Evolutionary conservation across 1,139 yeast genomes (phyloP).

Genomic region (Diutina neorugosa): DNA sequence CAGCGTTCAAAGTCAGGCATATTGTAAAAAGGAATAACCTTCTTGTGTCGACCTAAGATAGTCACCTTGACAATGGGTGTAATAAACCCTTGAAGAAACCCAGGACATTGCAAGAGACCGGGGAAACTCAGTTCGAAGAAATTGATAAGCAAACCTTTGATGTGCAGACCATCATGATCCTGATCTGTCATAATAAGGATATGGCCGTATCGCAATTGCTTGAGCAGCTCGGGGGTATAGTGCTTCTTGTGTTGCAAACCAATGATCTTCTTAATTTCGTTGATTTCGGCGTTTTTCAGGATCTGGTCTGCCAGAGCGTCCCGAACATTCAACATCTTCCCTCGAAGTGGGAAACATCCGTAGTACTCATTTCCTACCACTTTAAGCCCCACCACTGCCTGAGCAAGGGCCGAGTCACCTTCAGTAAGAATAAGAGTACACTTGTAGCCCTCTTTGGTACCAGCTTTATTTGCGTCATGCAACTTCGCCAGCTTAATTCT

Average conservation of each 20-base stretch:
- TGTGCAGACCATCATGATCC: slow-evolving; percentile 99
- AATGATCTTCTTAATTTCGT: slow-evolving; percentile 88
- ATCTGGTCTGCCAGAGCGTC: slow-evolving; percentile 95
- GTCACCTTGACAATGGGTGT: slow-evolving; percentile 95
- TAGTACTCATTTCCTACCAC: slow-evolving; percentile 94
- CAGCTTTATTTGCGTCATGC: slow-evolving; percentile 95
- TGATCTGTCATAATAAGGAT: slow-evolving; percentile 99
- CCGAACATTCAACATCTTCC: slow-evolving; percentile 88
- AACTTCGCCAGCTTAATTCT: slow-evolving; percentile 84
- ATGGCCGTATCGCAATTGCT: slow-evolving; percentile 83
- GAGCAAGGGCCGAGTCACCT: slow-evolving; percentile 92
- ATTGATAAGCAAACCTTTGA: slow-evolving; percentile 89
- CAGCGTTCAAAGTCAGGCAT: slow-evolving; percentile 95
- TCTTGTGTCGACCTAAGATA: slow-evolving; percentile 49
- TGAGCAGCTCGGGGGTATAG: slow-evolving; percentile 50
- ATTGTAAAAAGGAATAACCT: slow-evolving; percentile 67
- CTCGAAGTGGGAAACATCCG: slow-evolving; percentile 93
- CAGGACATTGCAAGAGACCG: slow-evolving; percentile 82
- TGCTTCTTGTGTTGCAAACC: slow-evolving; percentile 89
- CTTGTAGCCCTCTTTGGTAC: slow-evolving; percentile 82
- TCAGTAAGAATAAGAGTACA: slow-evolving; percentile 92
- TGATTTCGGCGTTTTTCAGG: slow-evolving; percentile 85
- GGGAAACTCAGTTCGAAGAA: slow-evolving; percentile 92
- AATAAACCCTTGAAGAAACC: slow-evolving; percentile 84
- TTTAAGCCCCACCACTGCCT: slow-evolving; percentile 89